Percentiles rank a stretch among this genome's conserved stretches.
Evolutionary conservation across 192 early-diverging fungal species (phyloP).

Genomic region (Podila epigama): DNA sequence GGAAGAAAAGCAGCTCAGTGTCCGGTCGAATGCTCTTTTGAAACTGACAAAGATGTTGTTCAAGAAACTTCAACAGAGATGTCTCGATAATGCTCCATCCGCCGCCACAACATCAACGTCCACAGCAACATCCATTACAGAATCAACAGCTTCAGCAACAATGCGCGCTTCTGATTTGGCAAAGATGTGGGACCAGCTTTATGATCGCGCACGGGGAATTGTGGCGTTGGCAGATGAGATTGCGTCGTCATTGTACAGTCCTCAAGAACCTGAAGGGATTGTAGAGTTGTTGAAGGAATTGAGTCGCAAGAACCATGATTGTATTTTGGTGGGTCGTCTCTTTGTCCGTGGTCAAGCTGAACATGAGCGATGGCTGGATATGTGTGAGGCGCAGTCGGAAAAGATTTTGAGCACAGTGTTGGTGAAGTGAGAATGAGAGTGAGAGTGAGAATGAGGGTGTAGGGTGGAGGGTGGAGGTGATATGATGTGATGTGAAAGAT

Average conservation of each 20-base stretch:
- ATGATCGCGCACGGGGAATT: constrained; percentile 33
- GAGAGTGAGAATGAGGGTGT: background rate
- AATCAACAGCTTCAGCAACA: background rate
- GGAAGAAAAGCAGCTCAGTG: constrained; percentile 46
- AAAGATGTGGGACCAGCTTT: constrained; percentile 44
- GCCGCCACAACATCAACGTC: background rate
- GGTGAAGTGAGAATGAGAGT: background rate
- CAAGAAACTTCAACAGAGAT: constrained; percentile 50
- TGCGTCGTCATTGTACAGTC: constrained; percentile 43
- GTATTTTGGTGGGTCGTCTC: constrained; percentile 29
- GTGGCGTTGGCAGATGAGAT: constrained; percentile 43
- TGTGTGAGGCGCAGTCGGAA: constrained; percentile 45
- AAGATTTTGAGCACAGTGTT: constrained; percentile 41
- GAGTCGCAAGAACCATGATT: constrained; percentile 44
- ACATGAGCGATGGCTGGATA: constrained; percentile 47
- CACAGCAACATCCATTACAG: background rate
- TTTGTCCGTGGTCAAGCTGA: constrained; percentile 40
- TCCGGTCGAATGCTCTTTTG: constrained; percentile 32
- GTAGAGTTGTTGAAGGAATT: constrained; percentile 24
- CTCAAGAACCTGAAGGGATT: constrained; percentile 28
- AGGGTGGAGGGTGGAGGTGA: background rate
- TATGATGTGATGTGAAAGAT: too few relatives aligned
- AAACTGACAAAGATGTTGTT: constrained; percentile 45
- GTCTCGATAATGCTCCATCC: constrained; percentile 31
- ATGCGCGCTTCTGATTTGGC: constrained; percentile 19